Evolutionary conservation across 371 early-diverging fungal genomes (phyloP), one percentile per base, ranked within the genome.

Genomic region (Dinochytrium kinnereticum): DNA sequence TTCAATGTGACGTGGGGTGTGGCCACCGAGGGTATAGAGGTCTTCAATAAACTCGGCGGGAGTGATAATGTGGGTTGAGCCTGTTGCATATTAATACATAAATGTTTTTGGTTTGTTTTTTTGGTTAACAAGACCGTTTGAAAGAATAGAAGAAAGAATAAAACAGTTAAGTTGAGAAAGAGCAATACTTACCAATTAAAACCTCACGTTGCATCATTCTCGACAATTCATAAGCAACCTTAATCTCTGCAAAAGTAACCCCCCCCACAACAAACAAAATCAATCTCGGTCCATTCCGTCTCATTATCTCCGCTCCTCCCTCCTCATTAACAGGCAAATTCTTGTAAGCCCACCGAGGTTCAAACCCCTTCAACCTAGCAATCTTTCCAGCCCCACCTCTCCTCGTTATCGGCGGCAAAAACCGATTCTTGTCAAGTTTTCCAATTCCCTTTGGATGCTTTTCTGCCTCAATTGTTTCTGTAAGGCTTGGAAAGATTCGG

Each of bases 221-320:
- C 26, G 90, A 80, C 13, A 96, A 76, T 70, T 95, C 96, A 78
- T 94, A 91, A n/a, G 90, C 90, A 2, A 91, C 78, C 33, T 96
- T 87, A 68, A 96, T 88, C 77, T 97, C 97, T 24, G 94, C 89
- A 40, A 91, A 90, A 2, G 95, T 93, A 68, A 94, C 81, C 24
- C 96, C 97, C 49, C 96, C 97, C 19, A 93, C 91, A 67, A 97
- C 87, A 74, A 95, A 94, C 7, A 96, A 85, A 49, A 92, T 84
- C 19, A 92, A 64, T 39, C 80, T 50, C 15, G 71, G 68, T 2
- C 82, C 82, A 59, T 72, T 69, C 10, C 26, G 24, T 53, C 55
- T 13, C 24, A 53, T 13, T 21, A 5, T 53, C 26, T 53, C 24
- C 55, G 26, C n/a, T 5, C 26, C 55, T 5, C 5, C 5, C 55